Base-by-base conservation (phyloP, 2,329 filamentous ascomycete species). In the Eutypella sp. region DNA sequence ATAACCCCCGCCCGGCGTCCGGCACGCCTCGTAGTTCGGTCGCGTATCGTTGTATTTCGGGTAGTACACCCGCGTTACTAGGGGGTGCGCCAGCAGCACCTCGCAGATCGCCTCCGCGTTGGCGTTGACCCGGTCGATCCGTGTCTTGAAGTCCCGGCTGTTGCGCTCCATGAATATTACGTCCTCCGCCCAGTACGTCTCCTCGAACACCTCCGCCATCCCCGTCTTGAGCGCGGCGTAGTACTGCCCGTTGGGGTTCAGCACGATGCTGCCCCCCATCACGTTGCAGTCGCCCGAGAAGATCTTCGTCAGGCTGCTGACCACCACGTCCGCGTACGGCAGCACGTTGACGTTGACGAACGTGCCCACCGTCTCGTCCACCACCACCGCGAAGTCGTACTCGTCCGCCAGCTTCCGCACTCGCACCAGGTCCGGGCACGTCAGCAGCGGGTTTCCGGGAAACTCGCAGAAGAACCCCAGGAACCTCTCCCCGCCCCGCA, bases 221-320 rank as follows among this genome's bases (percentile, higher is more conserved):
- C 75, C 73, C 5, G 71, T 62, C 62, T 89, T 92, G n/a, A 99
- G 67, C 1, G 68, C 56, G 3, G 64, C 45, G 64, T 96, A 96
- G 67, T 85, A 86, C 39, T 70, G 80, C n/a, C 83, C 73, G 46
- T 83, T 78, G 1, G 79, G 79, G 58, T 84, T 84, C 39, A 84
- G 62, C 44, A 84, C 79, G 39, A 76, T 69, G 53, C 84, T 87
- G 46, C 93, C 93, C 47, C 91, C 93, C 92, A 97, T 97, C 55
- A 99, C 93, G 65, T 99, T 97, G 65, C 89, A 93, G 67, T 96
- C 93, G 42, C 93, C 93, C 46, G 89, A 95, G 70, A 99, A 99
- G 44, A 97, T 86, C 67, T 99, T 99, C 41, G 93, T 97, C 48
- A 99, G 74, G 63, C 89, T 95, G 72, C 89, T 96, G 46, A 96